Percentiles rank a stretch among this genome's conserved stretches.
These are phyloP conservation scores for Melaleuca quinquenervia DNA, from an alignment of 345 rosid species.

Conservation along the genomic window DNA sequence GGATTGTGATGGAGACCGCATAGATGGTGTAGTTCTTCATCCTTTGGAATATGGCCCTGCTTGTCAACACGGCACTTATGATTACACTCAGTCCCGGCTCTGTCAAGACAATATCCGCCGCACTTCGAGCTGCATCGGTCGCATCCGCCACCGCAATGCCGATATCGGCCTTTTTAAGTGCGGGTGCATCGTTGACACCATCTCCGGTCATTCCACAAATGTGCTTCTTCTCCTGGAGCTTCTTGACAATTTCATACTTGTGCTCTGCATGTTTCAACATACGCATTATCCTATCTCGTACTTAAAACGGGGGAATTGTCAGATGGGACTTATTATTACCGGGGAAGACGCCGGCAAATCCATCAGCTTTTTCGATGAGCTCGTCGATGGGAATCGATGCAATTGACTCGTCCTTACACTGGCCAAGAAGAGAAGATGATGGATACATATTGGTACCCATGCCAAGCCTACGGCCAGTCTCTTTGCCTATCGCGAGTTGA, in stretches of 20 bases:
- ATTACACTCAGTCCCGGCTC: slow-evolving; percentile 29
- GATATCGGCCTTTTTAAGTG: slow-evolving; percentile 28
- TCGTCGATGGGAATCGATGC: slow-evolving; percentile 15
- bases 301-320: not conserved
- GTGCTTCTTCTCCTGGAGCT: slow-evolving; percentile 26
- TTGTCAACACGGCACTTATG: slow-evolving; percentile 22
- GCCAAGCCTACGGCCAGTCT: slow-evolving; percentile 27
- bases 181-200: slow-evolving; percentile 31
- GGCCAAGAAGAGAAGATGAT: slow-evolving; percentile 21
- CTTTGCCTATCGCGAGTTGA: slow-evolving; percentile 28
- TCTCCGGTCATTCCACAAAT: slow-evolving; percentile 32
- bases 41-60: slow-evolving; percentile 32
- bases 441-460: slow-evolving; percentile 35
- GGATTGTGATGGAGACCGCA: slow-evolving; percentile 30
- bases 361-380: slow-evolving; percentile 28
- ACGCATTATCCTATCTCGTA: not conserved
- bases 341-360: slow-evolving; percentile 29
- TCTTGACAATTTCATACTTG: slow-evolving; percentile 25
- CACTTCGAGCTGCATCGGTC: slow-evolving; percentile 26
- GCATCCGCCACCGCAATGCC: slow-evolving; percentile 30
- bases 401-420: slow-evolving; percentile 14
- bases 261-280: slow-evolving; percentile 10
- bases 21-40: slow-evolving; percentile 34
- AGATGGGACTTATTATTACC: not conserved
- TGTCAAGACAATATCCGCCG: slow-evolving; percentile 24